phyloP scores from a whole-genome alignment of 305 asterid genomes.

The Solanum aculeatissimum region DNA sequence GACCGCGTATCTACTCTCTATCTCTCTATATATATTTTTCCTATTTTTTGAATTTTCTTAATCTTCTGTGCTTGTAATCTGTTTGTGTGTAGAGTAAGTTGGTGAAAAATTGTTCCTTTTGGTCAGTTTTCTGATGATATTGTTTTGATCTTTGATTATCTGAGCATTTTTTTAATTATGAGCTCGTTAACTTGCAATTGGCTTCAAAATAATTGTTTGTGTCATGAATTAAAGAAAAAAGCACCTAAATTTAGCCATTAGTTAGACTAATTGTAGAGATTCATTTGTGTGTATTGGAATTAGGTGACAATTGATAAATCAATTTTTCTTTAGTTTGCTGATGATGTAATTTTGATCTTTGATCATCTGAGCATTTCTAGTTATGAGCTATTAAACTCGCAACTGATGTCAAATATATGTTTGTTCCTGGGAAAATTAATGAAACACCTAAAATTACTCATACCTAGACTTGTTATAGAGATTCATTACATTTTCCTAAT shows the following conservation, averaged over 20 bases:
- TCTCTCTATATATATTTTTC: background rate
- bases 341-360: background rate
- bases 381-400: background rate
- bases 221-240: background rate
- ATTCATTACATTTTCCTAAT: background rate
- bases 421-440: background rate
- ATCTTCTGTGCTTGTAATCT: background rate
- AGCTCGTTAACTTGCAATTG: background rate
- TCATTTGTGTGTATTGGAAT: background rate
- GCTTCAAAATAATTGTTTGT: background rate
- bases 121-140: background rate
- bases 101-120: background rate
- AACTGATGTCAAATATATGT: background rate
- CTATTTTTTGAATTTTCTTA: too few relatives aligned
- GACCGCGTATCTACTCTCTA: conserved; percentile 36
- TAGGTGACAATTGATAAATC: background rate
- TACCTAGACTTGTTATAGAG: background rate
- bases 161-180: background rate
- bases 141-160: background rate
- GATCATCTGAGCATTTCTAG: too few relatives aligned
- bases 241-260: too few relatives aligned
- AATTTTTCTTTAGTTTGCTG: background rate
- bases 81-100: background rate
- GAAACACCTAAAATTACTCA: background rate
- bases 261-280: too few relatives aligned